phyloP scores from a whole-genome alignment of 768 basidiomycete species.

The Mycena amicta region DNA sequence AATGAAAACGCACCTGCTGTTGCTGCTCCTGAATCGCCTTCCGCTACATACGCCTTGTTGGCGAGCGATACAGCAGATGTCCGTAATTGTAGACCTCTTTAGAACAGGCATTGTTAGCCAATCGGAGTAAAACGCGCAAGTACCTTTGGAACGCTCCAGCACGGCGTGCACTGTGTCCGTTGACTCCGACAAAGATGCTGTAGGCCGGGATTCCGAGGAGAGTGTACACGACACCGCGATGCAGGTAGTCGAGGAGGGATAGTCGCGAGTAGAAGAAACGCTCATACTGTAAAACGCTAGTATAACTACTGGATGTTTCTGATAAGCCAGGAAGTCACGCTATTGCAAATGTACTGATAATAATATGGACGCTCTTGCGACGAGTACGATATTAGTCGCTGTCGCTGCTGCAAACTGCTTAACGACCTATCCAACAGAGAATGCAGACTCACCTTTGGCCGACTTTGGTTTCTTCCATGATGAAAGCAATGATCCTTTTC shows the following conservation, averaged over 20 bases:
- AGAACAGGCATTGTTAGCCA: conserved; percentile 4
- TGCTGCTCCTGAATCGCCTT: conserved; percentile 5
- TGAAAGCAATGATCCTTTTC: too few relatives aligned
- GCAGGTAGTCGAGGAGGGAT: conserved; percentile 48
- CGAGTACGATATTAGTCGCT: too few relatives aligned
- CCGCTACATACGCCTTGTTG: conserved; percentile 9
- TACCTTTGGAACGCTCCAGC: conserved; percentile 58
- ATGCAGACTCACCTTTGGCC: too few relatives aligned
- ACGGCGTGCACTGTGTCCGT: conserved; percentile 47
- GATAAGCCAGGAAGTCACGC: too few relatives aligned
- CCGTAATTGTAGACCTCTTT: conserved; percentile 9
- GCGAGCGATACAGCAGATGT: too few relatives aligned
- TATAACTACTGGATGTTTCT: too few relatives aligned
- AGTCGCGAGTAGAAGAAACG: conserved; percentile 25
- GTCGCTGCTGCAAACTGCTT: too few relatives aligned
- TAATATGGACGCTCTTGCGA: too few relatives aligned
- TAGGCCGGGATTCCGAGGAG: conserved; percentile 54
- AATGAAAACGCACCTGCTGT: conserved; percentile 3
- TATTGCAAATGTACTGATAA: too few relatives aligned
- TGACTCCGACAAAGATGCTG: conserved; percentile 54
- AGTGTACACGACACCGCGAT: conserved; percentile 58
- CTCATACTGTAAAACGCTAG: too few relatives aligned
- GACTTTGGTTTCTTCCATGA: too few relatives aligned
- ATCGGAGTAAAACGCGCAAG: conserved; percentile 23
- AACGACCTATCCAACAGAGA: too few relatives aligned